Base-by-base conservation (phyloP, 805 yeast species). In the Saccharomycopsis fodiens region DNA sequence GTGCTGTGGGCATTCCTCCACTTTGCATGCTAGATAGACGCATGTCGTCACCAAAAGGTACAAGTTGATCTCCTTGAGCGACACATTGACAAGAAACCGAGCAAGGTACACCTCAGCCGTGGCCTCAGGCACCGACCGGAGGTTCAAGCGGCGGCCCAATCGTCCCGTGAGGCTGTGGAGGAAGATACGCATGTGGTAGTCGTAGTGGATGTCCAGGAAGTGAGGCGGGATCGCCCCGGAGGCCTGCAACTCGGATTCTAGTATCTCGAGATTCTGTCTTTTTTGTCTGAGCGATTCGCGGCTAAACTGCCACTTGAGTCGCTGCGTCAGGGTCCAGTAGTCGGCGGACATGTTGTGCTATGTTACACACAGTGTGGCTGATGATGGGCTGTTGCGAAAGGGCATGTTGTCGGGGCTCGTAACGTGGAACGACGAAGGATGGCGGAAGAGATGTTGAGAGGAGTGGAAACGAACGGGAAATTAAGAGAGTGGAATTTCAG, bases 1-100 rank as follows among this genome's bases (percentile, higher is more conserved):
- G 59, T 93, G 97, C 57, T 85, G 95, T 1, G 98, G 97, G 55
- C 86, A 82, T 62, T 93, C 98, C 61, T 93, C 97, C 29, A 88
- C 83, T 59, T 93, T 91, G 65, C 96, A 84, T 0, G 97, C 89
- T 25, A 93, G 70, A 57, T 93, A 93, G 2, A 91, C 71, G 54
- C 93, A 80, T 0, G 97, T 79, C 0, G 98, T 79, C 8, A 87
- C 82, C 45, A 89, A 63, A 35, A 88, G 64, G 57, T 88, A 91
- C 1, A 85, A 67, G 58, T 93, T 93, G 46, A 88, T 74, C 59
- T 93, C 98, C 53, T 82, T 77, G 12, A 87, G 63, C 10, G 86
- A 77, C 0, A 79, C 89, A 38, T 74, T 70, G 2, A 85, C 74
- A 37, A 88, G 67, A 56, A 91, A 87, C 38, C 98, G 62, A n/a